A percentile compares a stretch with the other conserved stretches of the same genome.
Conservation (phyloP, 768 basidiomycete genomes). For the Podaxis sp. region DNA sequence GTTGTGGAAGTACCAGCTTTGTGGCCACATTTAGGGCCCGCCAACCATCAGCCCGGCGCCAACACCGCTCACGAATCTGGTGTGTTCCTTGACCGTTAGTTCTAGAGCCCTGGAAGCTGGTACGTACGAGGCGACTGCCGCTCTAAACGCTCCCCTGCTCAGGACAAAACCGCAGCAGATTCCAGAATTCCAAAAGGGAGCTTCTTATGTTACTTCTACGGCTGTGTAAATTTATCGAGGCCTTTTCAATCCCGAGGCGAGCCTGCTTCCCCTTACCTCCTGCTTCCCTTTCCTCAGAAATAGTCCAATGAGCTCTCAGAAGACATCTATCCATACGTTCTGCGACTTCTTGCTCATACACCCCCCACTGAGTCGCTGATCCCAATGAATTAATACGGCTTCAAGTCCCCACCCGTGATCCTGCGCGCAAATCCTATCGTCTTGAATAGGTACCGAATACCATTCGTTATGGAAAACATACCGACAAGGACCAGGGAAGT, state of each 20-base stretch:
- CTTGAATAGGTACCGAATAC: background rate
- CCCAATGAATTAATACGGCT: background rate
- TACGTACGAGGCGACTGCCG: background rate
- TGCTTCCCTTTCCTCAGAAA: background rate
- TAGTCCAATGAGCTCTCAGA: background rate
- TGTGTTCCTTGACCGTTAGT: background rate
- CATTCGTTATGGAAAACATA: background rate
- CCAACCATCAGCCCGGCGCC: no score
- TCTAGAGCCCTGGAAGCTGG: background rate
- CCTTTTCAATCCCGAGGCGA: background rate
- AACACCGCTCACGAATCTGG: no score
- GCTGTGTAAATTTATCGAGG: background rate
- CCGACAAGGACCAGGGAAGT: background rate
- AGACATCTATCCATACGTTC: background rate
- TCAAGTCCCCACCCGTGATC: background rate
- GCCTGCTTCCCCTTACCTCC: background rate
- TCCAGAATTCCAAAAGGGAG: background rate
- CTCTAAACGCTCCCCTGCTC: background rate
- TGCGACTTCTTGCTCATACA: background rate
- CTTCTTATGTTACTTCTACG: background rate
- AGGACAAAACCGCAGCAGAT: background rate
- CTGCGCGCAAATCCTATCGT: no score
- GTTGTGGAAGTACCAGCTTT: background rate
- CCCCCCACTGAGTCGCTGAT: background rate
- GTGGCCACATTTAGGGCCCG: background rate